Evolutionary conservation across 805 yeast genomes (phyloP), one percentile per base, ranked within the genome.

Genomic region (Hanseniaspora valbyensis): DNA sequence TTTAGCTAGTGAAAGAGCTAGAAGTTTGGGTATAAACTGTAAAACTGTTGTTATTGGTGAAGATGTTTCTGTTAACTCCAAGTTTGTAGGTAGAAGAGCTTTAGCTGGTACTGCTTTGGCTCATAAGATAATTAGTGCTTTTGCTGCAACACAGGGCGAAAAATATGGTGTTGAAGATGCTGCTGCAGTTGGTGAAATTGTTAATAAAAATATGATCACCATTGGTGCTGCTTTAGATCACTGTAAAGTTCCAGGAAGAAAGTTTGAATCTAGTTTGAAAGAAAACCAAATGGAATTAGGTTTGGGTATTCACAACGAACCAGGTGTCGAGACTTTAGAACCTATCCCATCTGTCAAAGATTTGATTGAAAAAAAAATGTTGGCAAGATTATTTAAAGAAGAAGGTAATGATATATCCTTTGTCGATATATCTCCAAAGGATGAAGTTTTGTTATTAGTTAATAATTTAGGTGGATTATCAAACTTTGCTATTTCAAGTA

Each of bases 301-400:
- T 25, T 81, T 89, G 80, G 97, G 97, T 41, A 89, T 89, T 54
- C 97, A 89, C 66, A 89, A 89, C 60, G 97, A 89, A 64, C 92
- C 95, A 0, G 96, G 96, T 54, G 80, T 80, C 52, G 71, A 74
- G 59, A 59, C 66, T 14, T 55, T 71, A 22, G 67, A 67, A 16
- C 72, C 73, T 49, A 77, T 89, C 57, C 96, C 96, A 24, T 62
- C 76, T 0, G 76, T 86, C 45, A 80, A 77, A 16, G 75, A 74
- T 0, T 67, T 90, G 29, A 69, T 79, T 42, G 62, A 72, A 26
- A 69, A 71, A 24, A 70, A 76, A 28, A 71, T 90, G 70, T 72
- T 82, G 49, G 70, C 78, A 41, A 77, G 77, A 59, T 66, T 89
- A 53, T 60, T 83, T 32, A 80, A 80, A 51, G 64, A 73, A 30